Conservation (phyloP, 148 eudicot species). For the Beta vulgaris region DNA sequence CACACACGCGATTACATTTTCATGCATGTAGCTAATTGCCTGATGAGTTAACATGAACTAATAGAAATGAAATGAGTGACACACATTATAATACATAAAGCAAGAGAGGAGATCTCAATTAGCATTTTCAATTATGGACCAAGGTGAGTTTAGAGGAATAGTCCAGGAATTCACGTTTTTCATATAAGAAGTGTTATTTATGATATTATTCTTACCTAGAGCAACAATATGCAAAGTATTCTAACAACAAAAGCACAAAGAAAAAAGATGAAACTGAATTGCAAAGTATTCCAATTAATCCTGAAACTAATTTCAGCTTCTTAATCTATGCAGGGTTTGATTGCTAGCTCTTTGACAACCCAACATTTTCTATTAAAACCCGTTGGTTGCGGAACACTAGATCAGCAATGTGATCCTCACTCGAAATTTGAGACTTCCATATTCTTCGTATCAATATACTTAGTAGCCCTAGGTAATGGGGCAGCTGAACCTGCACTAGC, state of each 20-base stretch:
- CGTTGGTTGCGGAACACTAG: conserved; percentile 50
- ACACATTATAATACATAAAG: background rate
- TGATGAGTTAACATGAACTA: background rate
- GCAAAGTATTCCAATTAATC: too few species aligned
- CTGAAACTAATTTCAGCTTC: too few species aligned
- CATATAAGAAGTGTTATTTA: too few species aligned
- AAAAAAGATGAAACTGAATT: too few species aligned
- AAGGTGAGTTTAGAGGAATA: background rate
- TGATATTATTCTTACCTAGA: too few species aligned
- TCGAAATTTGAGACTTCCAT: conserved; percentile 33
- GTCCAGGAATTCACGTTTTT: background rate
- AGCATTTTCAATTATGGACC: background rate
- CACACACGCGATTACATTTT: too few species aligned
- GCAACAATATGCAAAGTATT: too few species aligned
- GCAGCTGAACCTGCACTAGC: conserved; percentile 49
- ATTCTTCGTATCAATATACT: conserved; percentile 49
- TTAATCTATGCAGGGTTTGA: conserved; percentile 38
- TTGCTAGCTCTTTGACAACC: conserved; percentile 42
- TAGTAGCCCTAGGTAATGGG: conserved; percentile 54
- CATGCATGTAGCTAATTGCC: too few species aligned
- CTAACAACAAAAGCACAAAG: background rate
- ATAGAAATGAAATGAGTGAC: background rate
- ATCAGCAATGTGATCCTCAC: conserved; percentile 45
- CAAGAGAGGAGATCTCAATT: background rate
- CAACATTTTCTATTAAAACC: conserved; percentile 41